A percentile compares a stretch with the other conserved stretches of the same genome.
These are phyloP conservation scores for Syzygium syzygioides DNA, from an alignment of 441 rosid species.

Conservation along the genomic window DNA sequence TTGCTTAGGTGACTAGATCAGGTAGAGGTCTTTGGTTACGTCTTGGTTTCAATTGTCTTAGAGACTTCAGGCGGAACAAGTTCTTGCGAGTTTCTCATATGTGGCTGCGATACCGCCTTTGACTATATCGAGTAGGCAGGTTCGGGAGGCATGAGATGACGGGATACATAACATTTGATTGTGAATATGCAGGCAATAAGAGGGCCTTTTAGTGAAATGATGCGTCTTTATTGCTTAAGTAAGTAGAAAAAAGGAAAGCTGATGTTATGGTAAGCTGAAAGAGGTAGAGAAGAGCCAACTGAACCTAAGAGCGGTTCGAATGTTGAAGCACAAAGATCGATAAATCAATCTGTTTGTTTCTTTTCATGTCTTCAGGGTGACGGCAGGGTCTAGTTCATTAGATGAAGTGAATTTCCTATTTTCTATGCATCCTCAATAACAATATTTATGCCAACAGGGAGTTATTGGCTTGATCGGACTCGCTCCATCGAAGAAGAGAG, in stretches of 20 bases:
- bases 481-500: constrained; percentile 58
- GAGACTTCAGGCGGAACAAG: background rate
- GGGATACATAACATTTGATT: background rate
- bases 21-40: background rate
- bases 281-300: background rate
- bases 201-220: background rate
- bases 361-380: background rate
- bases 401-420: background rate
- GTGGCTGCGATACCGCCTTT: background rate
- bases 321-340: background rate
- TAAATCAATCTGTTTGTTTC: background rate
- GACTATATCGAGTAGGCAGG: background rate
- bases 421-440: background rate
- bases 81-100: background rate
- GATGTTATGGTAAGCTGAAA: background rate
- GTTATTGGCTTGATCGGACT: constrained; percentile 48
- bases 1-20: background rate
- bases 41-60: background rate
- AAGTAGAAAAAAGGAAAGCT: background rate
- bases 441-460: constrained; percentile 23
- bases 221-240: background rate
- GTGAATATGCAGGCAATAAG: background rate
- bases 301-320: background rate
- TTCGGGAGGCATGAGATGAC: background rate
- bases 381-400: background rate